Conservation (phyloP, 2,329 filamentous ascomycete genomes). For the Aspergillus udagawae region DNA sequence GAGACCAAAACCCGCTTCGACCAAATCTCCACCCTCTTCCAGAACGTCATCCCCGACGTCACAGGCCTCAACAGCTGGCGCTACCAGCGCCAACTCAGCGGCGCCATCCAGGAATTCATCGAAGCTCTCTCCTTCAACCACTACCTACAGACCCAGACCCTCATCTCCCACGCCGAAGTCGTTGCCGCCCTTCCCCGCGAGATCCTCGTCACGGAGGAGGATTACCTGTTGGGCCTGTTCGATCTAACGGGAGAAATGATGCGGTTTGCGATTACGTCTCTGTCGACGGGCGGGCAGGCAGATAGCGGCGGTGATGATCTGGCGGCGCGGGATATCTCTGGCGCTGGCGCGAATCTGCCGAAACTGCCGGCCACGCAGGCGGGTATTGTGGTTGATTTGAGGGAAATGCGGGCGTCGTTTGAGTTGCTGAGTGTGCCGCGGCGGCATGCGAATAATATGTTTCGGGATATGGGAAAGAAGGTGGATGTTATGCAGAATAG, state of each 20-base stretch:
- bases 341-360: slow-evolving; percentile 9
- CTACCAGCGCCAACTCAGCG: slow-evolving; percentile 72
- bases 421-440: slow-evolving; percentile 63
- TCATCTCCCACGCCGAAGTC: slow-evolving; percentile 67
- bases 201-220: slow-evolving; percentile 68
- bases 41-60: slow-evolving; percentile 66
- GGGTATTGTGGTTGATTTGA: slow-evolving; percentile 75
- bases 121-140: slow-evolving; percentile 86
- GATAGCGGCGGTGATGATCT: slow-evolving; percentile 6
- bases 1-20: slow-evolving; percentile 66
- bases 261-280: slow-evolving; percentile 86
- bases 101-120: slow-evolving; percentile 87
- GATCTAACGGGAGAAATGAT: slow-evolving; percentile 96
- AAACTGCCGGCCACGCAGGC: slow-evolving; percentile 44
- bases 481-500: slow-evolving; percentile 80
- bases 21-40: slow-evolving; percentile 68
- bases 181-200: slow-evolving; percentile 41
- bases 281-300: slow-evolving; percentile 66
- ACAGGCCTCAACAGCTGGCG: slow-evolving; percentile 75
- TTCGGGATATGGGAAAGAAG: slow-evolving; percentile 69
- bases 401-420: slow-evolving; percentile 70
- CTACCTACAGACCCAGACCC: slow-evolving; percentile 72
- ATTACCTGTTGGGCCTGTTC: slow-evolving; percentile 88
- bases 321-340: neutral
- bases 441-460: slow-evolving; percentile 46